Conservation (phyloP, 495 filamentous ascomycete species). For the Aspergillus coremiiformis region DNA sequence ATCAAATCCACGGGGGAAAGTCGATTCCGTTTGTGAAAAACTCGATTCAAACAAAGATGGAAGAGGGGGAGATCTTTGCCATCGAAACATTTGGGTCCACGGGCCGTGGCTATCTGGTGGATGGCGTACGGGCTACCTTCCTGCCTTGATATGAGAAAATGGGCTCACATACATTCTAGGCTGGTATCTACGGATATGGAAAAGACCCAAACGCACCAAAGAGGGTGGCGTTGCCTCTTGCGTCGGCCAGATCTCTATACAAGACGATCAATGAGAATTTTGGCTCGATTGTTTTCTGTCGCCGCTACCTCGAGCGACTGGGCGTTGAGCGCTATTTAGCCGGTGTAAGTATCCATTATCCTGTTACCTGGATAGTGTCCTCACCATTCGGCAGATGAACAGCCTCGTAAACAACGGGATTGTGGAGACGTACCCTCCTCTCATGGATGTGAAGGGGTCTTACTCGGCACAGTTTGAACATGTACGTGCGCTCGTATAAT, state of each 20-base stretch:
- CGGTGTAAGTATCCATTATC: constrained; percentile 36
- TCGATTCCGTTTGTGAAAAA: constrained; percentile 56
- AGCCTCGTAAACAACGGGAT: constrained; percentile 46
- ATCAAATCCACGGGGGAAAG: constrained; percentile 55
- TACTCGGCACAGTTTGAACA: constrained; percentile 58
- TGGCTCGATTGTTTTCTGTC: constrained; percentile 53
- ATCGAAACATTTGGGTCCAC: constrained; percentile 61
- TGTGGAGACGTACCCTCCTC: constrained; percentile 46
- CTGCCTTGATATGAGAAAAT: neutral
- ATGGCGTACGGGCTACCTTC: constrained; percentile 31
- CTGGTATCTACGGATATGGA: constrained; percentile 44
- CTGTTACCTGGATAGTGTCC: neutral
- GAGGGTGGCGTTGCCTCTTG: constrained; percentile 42
- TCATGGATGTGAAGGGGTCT: constrained; percentile 49
- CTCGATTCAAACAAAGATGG: constrained; percentile 54
- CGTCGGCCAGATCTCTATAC: constrained; percentile 50
- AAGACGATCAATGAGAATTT: constrained; percentile 60
- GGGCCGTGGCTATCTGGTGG: constrained; percentile 40
- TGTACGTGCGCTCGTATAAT: constrained; percentile 26
- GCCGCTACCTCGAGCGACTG: constrained; percentile 57
- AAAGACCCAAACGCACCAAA: constrained; percentile 43
- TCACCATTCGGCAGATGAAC: constrained; percentile 34
- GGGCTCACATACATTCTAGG: constrained; percentile 9
- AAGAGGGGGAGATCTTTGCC: constrained; percentile 58
- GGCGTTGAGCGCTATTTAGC: constrained; percentile 54